Evolutionary conservation across 306 rosid species (phyloP), one percentile per base, ranked within the genome.

Genomic region (Psophocarpus tetragonolobus): DNA sequence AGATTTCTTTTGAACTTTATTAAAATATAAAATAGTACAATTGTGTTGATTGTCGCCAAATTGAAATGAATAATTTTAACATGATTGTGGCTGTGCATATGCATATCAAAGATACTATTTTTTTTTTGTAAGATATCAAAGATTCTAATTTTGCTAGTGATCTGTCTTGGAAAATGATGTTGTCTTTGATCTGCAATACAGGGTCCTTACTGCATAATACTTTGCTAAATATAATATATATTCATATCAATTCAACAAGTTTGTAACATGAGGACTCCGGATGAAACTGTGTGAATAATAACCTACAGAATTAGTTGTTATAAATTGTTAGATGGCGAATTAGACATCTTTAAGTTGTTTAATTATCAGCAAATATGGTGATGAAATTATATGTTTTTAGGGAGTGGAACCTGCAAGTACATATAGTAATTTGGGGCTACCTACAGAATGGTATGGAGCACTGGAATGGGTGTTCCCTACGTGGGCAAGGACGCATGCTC

Each of bases 401-500:
- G 98, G 97, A 84, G 98, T 93, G 71, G 98, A 93, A 80, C 83
- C 98, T 51, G 92, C 86, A 71, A 80, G 64, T 53, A 91, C 98
- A 58, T 93, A 85, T 76, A 36, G 84, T 53, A 88, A 91, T 77
- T 83, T 93, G 90, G 97, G 98, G 75, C 84, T 93, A 27, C 93
- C 98, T 80, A 47, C 66, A 26, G 95, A 93, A 68, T 93, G 98
- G 98, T 78, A 58, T 67, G 98, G 92, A 81, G 97, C 98, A 58
- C 17, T 93, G 74, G 97, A 74, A 78, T 93, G 97, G 95, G 97
- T 93, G 48, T 91, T 91, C 82, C 98, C 97, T 54, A 82, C 71
- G 42, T 93, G 98, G 98, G 97, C 98, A 57, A 91, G 98, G 87
- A 74, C 83, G 8, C 98, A 93, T 86, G 98, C 98, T 84, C 95